Conservation (phyloP, 495 filamentous ascomycete species). For the Evansstolkia leycettana region DNA sequence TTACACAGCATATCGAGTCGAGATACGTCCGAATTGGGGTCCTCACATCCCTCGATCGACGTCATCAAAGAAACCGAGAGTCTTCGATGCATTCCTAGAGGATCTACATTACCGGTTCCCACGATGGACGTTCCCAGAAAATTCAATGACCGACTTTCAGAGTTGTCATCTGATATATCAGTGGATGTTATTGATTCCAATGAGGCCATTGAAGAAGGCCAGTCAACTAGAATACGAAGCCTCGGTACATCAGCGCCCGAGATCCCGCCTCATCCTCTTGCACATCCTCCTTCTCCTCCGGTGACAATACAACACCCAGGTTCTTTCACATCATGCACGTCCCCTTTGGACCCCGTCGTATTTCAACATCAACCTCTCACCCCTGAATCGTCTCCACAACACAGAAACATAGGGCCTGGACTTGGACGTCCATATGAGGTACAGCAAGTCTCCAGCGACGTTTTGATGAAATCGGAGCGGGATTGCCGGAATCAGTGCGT, state of each 20-base stretch:
- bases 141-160: slow-evolving; percentile 57
- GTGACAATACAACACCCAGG: slow-evolving; percentile 56
- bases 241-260: slow-evolving; percentile 33
- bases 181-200: slow-evolving; percentile 44
- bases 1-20: slow-evolving; percentile 15
- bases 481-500: slow-evolving; percentile 6
- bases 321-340: slow-evolving; percentile 24
- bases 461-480: slow-evolving; percentile 27
- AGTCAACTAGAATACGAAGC: slow-evolving; percentile 20
- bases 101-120: slow-evolving; percentile 29
- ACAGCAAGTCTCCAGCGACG: slow-evolving; percentile 25
- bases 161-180: slow-evolving; percentile 71
- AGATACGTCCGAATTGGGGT: slow-evolving; percentile 22
- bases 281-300: slow-evolving; percentile 66
- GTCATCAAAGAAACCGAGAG: slow-evolving; percentile 49
- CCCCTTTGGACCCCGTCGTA: slow-evolving; percentile 26
- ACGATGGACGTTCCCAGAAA: slow-evolving; percentile 16
- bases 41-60: slow-evolving; percentile 37
- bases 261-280: slow-evolving; percentile 53
- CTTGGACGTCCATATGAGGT: slow-evolving; percentile 12
- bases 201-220: slow-evolving; percentile 29
- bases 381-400: slow-evolving; percentile 37
- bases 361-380: slow-evolving; percentile 36
- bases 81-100: slow-evolving; percentile 36
- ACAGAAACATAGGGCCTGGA: slow-evolving; percentile 7